phyloP scores from a whole-genome alignment of 2,329 filamentous ascomycete genomes.

The Podosphaera xanthii region DNA sequence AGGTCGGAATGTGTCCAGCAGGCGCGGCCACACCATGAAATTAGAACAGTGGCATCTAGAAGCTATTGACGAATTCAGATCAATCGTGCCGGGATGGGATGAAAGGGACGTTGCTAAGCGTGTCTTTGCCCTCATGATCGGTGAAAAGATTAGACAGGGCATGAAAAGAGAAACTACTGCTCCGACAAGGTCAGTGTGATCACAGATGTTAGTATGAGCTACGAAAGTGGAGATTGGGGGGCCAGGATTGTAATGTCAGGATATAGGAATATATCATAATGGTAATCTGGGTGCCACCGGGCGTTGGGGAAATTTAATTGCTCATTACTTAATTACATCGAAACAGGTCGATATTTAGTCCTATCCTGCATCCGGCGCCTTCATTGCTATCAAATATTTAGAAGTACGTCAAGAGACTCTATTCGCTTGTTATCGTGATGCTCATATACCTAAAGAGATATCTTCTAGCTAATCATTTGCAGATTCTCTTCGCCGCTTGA shows the following conservation, averaged over 20 bases:
- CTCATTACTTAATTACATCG: too few relatives aligned
- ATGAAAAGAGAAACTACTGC: neutral
- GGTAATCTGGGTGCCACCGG: too few relatives aligned
- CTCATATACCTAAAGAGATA: neutral
- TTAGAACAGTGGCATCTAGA: conserved; percentile 17
- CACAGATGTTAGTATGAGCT: neutral
- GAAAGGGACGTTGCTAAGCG: conserved; percentile 15
- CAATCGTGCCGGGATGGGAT: conserved; percentile 14
- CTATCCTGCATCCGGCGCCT: too few relatives aligned
- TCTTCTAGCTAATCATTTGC: neutral
- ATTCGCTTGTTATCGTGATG: neutral
- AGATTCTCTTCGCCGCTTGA: neutral
- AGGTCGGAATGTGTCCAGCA: conserved; percentile 10
- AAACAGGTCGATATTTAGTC: too few relatives aligned
- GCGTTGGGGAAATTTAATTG: too few relatives aligned
- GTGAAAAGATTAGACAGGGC: conserved; percentile 9
- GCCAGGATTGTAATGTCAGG: too few relatives aligned
- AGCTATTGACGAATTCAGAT: conserved; percentile 15
- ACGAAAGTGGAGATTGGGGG: neutral
- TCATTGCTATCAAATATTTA: too few relatives aligned
- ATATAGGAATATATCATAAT: too few relatives aligned
- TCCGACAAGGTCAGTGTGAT: neutral
- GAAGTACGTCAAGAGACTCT: neutral
- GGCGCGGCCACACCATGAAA: conserved; percentile 8
- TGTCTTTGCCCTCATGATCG: conserved; percentile 13